Conservation (phyloP, 2,329 filamentous ascomycete species). For the Podosphaera xanthii region DNA sequence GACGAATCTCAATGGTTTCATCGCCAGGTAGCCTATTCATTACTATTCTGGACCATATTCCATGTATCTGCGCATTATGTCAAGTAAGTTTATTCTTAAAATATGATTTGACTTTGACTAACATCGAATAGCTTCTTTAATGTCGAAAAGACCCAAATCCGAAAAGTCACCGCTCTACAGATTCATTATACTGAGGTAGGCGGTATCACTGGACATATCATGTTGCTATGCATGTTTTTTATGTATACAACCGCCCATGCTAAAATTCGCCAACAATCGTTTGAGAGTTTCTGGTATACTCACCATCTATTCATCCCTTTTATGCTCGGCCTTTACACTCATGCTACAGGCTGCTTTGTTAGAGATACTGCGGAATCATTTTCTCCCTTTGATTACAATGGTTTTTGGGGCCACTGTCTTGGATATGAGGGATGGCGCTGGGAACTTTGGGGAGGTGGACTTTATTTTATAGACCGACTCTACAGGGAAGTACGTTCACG, state of each 20-base stretch:
- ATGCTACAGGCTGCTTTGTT: constrained; percentile 90
- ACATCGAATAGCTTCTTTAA: constrained; percentile 56
- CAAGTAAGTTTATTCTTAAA: constrained; percentile 36
- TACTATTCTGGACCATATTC: constrained; percentile 59
- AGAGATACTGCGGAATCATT: constrained; percentile 49
- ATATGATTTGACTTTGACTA: constrained; percentile 1
- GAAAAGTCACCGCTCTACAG: constrained; percentile 57
- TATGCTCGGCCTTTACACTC: constrained; percentile 78
- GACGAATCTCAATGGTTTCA: constrained; percentile 97
- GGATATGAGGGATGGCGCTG: constrained; percentile 95
- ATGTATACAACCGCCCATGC: constrained; percentile 94
- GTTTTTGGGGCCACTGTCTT: constrained; percentile 81
- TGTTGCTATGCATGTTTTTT: constrained; percentile 96
- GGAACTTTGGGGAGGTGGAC: constrained; percentile 66
- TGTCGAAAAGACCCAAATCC: constrained; percentile 65
- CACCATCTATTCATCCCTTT: constrained; percentile 98
- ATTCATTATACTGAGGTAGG: constrained; percentile 81
- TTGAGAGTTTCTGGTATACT: constrained; percentile 98
- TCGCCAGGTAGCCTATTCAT: constrained; percentile 72
- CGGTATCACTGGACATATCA: constrained; percentile 86
- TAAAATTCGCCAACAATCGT: constrained; percentile 87
- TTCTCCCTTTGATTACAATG: constrained; percentile 63
- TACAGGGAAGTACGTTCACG: constrained; percentile 77
- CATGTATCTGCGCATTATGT: constrained; percentile 76
- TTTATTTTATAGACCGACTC: constrained; percentile 73